Evolutionary conservation across 1,284 basidiomycete species (phyloP).

Genomic region (Coniferiporia sulphurascens): DNA sequence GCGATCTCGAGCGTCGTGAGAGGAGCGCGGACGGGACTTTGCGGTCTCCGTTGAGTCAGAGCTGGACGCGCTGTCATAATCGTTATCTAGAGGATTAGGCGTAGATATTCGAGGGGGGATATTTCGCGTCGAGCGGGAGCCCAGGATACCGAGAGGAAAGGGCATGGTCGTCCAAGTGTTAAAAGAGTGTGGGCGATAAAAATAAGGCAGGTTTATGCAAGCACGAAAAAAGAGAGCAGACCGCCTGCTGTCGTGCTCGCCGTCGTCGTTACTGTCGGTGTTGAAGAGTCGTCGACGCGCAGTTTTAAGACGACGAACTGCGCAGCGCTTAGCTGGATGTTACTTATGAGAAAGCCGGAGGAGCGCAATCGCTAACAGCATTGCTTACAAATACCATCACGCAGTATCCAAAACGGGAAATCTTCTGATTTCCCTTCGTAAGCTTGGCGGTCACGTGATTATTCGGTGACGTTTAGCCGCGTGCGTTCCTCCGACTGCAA

Average conservation of each 20-base stretch:
- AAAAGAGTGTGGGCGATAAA: slow-evolving; percentile 6
- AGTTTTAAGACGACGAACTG: neutral
- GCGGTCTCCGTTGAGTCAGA: slow-evolving; percentile 35
- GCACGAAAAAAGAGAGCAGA: neutral
- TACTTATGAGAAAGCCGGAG: no score
- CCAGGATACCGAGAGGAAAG: slow-evolving; percentile 11
- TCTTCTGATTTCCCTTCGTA: neutral
- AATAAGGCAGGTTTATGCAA: neutral
- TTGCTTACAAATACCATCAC: neutral
- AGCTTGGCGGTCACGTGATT: neutral
- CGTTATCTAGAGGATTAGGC: slow-evolving; percentile 21
- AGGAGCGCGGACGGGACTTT: slow-evolving; percentile 19
- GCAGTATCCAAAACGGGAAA: no score
- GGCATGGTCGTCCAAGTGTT: slow-evolving; percentile 1
- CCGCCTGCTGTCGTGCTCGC: neutral
- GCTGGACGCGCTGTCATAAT: slow-evolving; percentile 37
- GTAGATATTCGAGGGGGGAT: slow-evolving; percentile 3
- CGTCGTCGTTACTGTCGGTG: neutral
- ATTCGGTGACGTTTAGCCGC: neutral
- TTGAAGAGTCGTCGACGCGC: neutral
- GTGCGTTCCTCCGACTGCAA: neutral
- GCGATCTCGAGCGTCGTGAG: slow-evolving; percentile 7
- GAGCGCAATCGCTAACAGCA: neutral
- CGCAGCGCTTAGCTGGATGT: no score
- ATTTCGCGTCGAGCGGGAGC: neutral